Percentiles rank a stretch among this genome's conserved stretches.
These are phyloP conservation scores for Malassezia pachydermatis DNA, from an alignment of 1,284 basidiomycete genomes.

Conservation along the genomic window DNA sequence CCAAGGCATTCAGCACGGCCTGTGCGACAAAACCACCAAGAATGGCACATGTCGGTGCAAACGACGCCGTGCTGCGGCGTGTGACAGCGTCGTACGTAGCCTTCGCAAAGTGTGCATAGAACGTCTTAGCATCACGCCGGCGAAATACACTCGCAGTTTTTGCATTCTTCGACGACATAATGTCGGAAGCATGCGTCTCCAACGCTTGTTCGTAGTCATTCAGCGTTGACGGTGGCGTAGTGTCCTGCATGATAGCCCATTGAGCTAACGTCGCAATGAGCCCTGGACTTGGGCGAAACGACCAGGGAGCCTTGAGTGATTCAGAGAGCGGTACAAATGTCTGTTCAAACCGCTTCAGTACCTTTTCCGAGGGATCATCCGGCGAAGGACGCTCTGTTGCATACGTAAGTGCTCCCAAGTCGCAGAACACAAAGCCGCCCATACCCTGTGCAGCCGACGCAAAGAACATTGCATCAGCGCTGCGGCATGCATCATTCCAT, in stretches of 20 bases:
- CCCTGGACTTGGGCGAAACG: constrained; percentile 45
- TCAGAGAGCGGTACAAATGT: constrained; percentile 59
- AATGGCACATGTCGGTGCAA: constrained; percentile 68
- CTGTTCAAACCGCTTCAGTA: constrained; percentile 59
- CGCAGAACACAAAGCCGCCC: constrained; percentile 84
- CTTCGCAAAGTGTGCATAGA: constrained; percentile 13
- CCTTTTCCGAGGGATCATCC: constrained; percentile 34
- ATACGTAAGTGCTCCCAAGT: constrained; percentile 66
- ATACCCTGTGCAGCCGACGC: constrained; percentile 80
- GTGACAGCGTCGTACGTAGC: constrained; percentile 47
- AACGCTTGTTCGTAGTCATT: background rate
- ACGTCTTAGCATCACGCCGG: background rate
- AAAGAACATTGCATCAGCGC: constrained; percentile 56
- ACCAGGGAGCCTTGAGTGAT: constrained; percentile 49
- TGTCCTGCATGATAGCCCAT: constrained; percentile 15
- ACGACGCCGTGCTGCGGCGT: constrained; percentile 65
- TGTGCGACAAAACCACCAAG: constrained; percentile 88
- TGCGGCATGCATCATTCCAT: constrained; percentile 66
- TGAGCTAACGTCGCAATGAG: constrained; percentile 59
- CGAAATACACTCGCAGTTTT: constrained; percentile 13
- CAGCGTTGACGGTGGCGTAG: too few relatives aligned
- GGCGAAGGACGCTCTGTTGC: constrained; percentile 58
- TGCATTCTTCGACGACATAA: constrained; percentile 18
- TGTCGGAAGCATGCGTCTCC: constrained; percentile 10
- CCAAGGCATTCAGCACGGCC: constrained; percentile 82